Base-by-base conservation (phyloP, 306 rosid species). In the Ammopiptanthus mongolicus region DNA sequence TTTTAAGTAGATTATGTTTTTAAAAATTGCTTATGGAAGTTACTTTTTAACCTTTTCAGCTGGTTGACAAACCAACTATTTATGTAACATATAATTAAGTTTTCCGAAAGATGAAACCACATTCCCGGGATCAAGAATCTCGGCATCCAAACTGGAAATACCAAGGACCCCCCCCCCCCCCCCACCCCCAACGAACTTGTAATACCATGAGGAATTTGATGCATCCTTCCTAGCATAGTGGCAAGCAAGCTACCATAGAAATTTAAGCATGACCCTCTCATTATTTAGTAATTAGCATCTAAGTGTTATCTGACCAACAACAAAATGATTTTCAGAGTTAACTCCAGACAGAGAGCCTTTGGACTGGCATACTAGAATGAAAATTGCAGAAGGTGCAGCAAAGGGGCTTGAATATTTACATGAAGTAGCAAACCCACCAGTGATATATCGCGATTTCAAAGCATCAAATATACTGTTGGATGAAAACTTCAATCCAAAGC, bases 371-470 rank as follows among this genome's bases (percentile, higher is more conserved):
- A 80, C 87, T 0, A 88, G 98, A 73, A 93, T 93, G 87, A 89
- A 80, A 80, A 88, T 93, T 37, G 98, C 96, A 7, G 84, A 83
- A 22, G 98, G 97, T 36, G 96, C 96, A 13, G 98, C 98, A 14
- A 91, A 78, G 80, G 98, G 97, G 25, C 91, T 93, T 17, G 96
- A 93, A 51, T 91, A 93, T 71, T 69, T 93, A 6, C 98, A 93
- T 39, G 97, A 88, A 41, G 75, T 77, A 55, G 93, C 96, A 1
- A 77, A 89, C 15, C 98, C 97, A 0, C 97, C 97, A 0, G 98
- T 93, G 42, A 93, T 93, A 78, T 93, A 91, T 42, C 96, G 97
- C 0, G 98, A 93, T 85, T 93, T 93, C 77, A 93, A 93, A 59
- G 89, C 98, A 12, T 87, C 97, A 29, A 93, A 93, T 75, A 91